These are phyloP conservation scores for Stagonosporopsis tanaceti DNA, from an alignment of 2,329 filamentous ascomycete species.

Conservation along the genomic window DNA sequence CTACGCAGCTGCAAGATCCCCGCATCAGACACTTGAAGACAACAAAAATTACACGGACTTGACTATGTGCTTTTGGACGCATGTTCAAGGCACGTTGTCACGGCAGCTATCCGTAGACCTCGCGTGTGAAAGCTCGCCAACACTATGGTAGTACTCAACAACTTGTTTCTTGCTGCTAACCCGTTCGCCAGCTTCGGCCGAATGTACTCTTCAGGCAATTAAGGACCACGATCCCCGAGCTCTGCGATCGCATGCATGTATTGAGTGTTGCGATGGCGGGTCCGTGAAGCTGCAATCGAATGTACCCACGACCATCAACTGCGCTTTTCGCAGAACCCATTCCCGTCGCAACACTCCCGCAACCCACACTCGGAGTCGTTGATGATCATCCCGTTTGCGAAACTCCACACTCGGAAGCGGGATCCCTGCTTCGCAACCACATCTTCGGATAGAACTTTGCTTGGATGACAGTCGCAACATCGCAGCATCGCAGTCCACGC, in stretches of 20 bases:
- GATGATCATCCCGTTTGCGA: slow-evolving; percentile 29
- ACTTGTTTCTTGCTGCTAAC: slow-evolving; percentile 1
- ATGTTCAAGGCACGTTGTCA: slow-evolving; percentile 1
- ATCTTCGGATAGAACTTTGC: neutral
- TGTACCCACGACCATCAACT: neutral
- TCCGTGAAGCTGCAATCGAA: neutral
- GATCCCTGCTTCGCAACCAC: slow-evolving; percentile 22
- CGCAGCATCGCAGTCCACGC: neutral
- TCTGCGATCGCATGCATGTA: slow-evolving; percentile 3
- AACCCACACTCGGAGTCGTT: slow-evolving; percentile 11
- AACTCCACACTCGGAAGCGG: slow-evolving; percentile 21
- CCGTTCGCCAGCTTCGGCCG: slow-evolving; percentile 1
- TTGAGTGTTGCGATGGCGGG: slow-evolving; percentile 4
- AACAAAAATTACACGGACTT: slow-evolving; percentile 1
- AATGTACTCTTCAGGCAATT: slow-evolving; percentile 1
- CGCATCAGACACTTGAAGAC: neutral
- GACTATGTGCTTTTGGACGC: slow-evolving; percentile 12
- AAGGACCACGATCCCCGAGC: slow-evolving; percentile 1
- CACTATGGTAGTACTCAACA: slow-evolving; percentile 11
- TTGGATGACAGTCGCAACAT: slow-evolving; percentile 1
- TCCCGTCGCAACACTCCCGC: neutral
- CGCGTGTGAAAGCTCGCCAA: neutral
- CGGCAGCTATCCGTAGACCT: slow-evolving; percentile 3
- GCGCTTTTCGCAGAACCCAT: neutral
- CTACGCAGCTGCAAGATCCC: slow-evolving; percentile 11